Conservation (phyloP, 345 rosid species). For the Noccaea bulbosa region DNA sequence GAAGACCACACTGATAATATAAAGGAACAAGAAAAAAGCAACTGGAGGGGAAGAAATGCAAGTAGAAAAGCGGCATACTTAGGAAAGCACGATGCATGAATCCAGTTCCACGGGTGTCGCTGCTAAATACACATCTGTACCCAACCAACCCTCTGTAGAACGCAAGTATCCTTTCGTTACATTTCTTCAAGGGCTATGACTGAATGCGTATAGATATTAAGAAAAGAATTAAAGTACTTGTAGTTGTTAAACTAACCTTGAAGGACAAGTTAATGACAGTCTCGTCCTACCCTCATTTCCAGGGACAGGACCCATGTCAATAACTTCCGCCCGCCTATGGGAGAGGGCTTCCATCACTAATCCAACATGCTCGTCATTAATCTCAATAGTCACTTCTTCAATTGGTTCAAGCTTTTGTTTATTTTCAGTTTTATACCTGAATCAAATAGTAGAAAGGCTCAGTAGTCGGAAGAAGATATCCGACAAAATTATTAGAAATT, state of each 20-base stretch:
- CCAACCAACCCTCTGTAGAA: slow-evolving; percentile 90
- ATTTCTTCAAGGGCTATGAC: slow-evolving; percentile 6
- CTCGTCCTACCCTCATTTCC: slow-evolving; percentile 90
- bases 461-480: neutral
- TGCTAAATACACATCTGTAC: slow-evolving; percentile 97
- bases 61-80: slow-evolving; percentile 54
- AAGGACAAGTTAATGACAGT: slow-evolving; percentile 87
- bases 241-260: slow-evolving; percentile 59
- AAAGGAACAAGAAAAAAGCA: slow-evolving; percentile 4
- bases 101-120: slow-evolving; percentile 97
- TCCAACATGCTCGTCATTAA: slow-evolving; percentile 95
- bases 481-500: neutral
- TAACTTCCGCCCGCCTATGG: slow-evolving; percentile 83
- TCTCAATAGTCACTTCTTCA: slow-evolving; percentile 95
- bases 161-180: slow-evolving; percentile 12
- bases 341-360: slow-evolving; percentile 92
- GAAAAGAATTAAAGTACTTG: neutral
- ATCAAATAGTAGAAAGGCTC: slow-evolving; percentile 23
- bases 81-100: slow-evolving; percentile 99
- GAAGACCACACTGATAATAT: slow-evolving; percentile 1
- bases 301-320: slow-evolving; percentile 95
- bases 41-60: slow-evolving; percentile 9
- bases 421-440: slow-evolving; percentile 82
- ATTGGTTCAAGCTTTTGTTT: slow-evolving; percentile 85
- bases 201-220: neutral